Percentiles rank a stretch among this genome's conserved stretches.
phyloP scores from a whole-genome alignment of 2,329 filamentous ascomycete species.

The Colletotrichum shisoi region DNA sequence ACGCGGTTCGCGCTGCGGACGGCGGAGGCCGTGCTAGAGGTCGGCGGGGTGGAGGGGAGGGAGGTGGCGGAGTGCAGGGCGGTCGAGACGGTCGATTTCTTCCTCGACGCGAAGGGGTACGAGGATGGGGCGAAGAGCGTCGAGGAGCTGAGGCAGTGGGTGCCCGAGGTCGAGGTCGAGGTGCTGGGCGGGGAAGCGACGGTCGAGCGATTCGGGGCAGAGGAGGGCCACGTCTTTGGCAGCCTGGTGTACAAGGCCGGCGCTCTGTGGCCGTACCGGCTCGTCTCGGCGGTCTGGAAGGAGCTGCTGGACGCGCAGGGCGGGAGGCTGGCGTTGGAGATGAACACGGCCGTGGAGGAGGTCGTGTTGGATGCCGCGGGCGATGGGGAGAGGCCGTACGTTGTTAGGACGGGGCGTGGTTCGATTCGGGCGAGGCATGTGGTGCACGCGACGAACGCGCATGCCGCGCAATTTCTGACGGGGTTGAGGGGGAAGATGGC shows the following conservation, averaged over 20 bases:
- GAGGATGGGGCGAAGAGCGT: conserved; percentile 47
- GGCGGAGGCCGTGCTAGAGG: conserved; percentile 50
- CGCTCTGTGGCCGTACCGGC: conserved; percentile 60
- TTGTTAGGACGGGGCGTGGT: conserved; percentile 56
- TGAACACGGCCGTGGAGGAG: conserved; percentile 47
- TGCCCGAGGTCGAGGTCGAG: conserved; percentile 52
- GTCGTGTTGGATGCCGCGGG: conserved; percentile 40
- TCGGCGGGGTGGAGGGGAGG: conserved; percentile 49
- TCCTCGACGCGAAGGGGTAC: conserved; percentile 50
- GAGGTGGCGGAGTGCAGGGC: conserved; percentile 52
- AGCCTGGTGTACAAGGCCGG: conserved; percentile 57
- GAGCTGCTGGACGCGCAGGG: conserved; percentile 49
- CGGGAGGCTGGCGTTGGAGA: conserved; percentile 50
- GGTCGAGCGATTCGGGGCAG: conserved; percentile 49
- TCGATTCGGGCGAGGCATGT: conserved; percentile 58
- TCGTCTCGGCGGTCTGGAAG: conserved; percentile 58
- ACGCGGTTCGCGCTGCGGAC: conserved; percentile 56
- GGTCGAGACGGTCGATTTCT: conserved; percentile 59
- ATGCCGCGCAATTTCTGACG: conserved; percentile 60
- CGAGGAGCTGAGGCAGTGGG: conserved; percentile 47
- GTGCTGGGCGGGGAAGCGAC: conserved; percentile 50
- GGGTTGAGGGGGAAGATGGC: conserved; percentile 57
- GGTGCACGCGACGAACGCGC: conserved; percentile 66
- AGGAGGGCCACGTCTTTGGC: conserved; percentile 49
- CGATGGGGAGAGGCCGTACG: conserved; percentile 48